phyloP scores from a whole-genome alignment of 306 rosid genomes.

The Erythrophleum fordii region DNA sequence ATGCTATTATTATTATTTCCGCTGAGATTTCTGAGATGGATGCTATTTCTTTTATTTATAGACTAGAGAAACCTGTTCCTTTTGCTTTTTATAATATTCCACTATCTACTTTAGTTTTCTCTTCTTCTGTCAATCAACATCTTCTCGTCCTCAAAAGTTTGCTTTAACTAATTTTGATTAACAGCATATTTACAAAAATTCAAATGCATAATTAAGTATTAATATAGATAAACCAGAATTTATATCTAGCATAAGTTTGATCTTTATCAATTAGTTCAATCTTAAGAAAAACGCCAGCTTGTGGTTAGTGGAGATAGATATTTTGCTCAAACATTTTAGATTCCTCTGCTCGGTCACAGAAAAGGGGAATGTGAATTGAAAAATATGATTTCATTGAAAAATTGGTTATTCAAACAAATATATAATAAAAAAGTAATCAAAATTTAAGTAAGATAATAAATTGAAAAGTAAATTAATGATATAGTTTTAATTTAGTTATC shows the following conservation, averaged over 20 bases:
- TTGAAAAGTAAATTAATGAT: not conserved
- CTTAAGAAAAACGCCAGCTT: not conserved
- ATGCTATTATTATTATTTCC: not conserved
- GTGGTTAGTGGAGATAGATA: not conserved
- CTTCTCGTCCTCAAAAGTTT: not conserved
- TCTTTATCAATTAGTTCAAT: not conserved
- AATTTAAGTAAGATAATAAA: not conserved
- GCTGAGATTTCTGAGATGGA: not conserved
- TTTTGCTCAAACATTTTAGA: not conserved
- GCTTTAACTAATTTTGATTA: not conserved
- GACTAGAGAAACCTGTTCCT: not conserved
- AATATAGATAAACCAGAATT: not conserved
- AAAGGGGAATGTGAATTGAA: not conserved
- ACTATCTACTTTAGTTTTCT: not conserved
- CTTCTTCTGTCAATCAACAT: not conserved
- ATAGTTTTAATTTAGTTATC: not conserved
- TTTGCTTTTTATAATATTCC: conserved; percentile 8
- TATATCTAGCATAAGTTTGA: conserved; percentile 3
- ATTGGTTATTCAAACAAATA: no score
- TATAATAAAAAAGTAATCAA: not conserved
- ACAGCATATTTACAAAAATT: not conserved
- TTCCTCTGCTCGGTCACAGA: not conserved
- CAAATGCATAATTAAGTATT: not conserved
- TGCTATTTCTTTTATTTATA: conserved; percentile 43
- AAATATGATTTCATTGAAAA: no score